Evolutionary conservation across 2,329 filamentous ascomycete species (phyloP), one percentile per base, ranked within the genome.

Genomic region (Gnomoniopsis sp.): DNA sequence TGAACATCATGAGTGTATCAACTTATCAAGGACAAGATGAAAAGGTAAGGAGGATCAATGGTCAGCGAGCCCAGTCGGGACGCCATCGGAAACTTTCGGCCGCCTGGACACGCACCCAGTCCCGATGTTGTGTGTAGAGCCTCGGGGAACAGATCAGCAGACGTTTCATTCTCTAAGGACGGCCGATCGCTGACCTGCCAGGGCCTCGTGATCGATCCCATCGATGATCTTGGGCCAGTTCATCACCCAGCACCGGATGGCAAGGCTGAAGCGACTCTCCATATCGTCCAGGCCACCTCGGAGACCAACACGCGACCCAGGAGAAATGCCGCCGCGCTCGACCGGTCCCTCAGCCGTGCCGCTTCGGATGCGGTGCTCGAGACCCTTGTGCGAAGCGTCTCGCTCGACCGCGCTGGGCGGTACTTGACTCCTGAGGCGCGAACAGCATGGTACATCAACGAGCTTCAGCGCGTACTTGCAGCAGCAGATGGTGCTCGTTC

Each of bases 61-160:
- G 54, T 60, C 7, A 64, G 43, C 43, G 65, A 63, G 60, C 55
- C 62, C 54, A 63, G 56, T 15, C 64, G 64, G 21, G 12, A 19
- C 3, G 17, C 34, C 14, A 55, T 55, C 17, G 53, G 53, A 12
- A 55, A 48, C 26, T 49, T 55, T 30, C 53, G 44, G 41, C 53
- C 53, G 6, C 12, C 44, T 14, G 30, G 30, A n/a, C 36, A 21
- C 14, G 6, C 2, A 11, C 30, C 43, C 22, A 17, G 23, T 41
- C 6, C 19, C 3, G 33, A 49, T n/a, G 14, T 55, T 22, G 10
- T 30, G 2, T 55, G 26, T 15, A 23, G 17, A n/a, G 53, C 53
- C 7, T 55, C 53, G 3, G 44, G n/a, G 34, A 47, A 34, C 12
- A 30, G 36, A 3, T 19, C 30, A 0, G 44, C 53, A 4, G 26